phyloP scores from a whole-genome alignment of 257 asterid genomes.

The Solanum bukasovii region DNA sequence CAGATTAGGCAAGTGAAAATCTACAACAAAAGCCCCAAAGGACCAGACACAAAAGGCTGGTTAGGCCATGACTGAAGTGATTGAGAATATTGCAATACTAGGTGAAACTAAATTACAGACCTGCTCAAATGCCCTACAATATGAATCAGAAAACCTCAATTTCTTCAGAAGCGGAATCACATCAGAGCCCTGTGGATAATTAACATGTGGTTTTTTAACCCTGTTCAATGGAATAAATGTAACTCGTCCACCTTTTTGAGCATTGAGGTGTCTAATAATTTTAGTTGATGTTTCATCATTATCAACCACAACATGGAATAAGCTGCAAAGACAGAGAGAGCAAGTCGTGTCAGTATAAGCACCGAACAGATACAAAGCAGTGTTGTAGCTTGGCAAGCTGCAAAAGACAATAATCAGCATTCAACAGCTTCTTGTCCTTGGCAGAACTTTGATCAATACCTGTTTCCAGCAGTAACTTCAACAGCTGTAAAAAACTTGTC shows the following conservation, averaged over 20 bases:
- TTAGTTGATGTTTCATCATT: constrained; percentile 83
- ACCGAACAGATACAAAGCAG: neutral
- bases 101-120: constrained; percentile 19
- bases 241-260: constrained; percentile 95
- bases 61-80: neutral
- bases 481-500: constrained; percentile 93
- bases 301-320: constrained; percentile 90
- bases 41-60: neutral
- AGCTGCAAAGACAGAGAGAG: constrained; percentile 36
- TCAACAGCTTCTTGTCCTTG: neutral
- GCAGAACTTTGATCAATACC: constrained; percentile 28
- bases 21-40: neutral
- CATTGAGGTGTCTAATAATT: constrained; percentile 85
- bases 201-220: constrained; percentile 68
- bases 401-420: neutral
- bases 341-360: neutral
- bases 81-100: neutral
- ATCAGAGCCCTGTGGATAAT: constrained; percentile 78
- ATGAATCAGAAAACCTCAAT: constrained; percentile 42
- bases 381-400: neutral
- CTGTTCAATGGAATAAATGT: constrained; percentile 96
- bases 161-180: constrained; percentile 84
- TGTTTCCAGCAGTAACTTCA: constrained; percentile 99
- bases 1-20: neutral
- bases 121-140: constrained; percentile 78